Conservation (phyloP, 345 rosid species). For the Durio zibethinus region DNA sequence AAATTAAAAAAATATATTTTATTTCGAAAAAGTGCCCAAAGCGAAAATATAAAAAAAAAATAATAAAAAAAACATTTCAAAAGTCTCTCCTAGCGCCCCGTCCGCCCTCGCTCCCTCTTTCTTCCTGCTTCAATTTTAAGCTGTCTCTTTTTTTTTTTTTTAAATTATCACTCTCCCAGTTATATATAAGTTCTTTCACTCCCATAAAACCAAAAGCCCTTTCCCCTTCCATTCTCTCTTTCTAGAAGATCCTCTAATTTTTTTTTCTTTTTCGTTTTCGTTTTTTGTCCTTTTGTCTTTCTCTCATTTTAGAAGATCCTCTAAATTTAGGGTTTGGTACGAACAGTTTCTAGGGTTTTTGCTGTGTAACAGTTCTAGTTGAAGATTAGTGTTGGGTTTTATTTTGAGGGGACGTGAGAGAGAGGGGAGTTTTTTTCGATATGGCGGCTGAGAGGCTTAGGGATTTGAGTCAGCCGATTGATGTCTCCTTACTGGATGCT, state of each 20-base stretch:
- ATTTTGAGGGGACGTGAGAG: conserved; percentile 3
- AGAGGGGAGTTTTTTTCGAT: conserved; percentile 9
- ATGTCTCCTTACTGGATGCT: conserved; percentile 84
- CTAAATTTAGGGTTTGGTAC: conserved; percentile 61
- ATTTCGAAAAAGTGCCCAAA: background rate
- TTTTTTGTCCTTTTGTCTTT: conserved; percentile 5
- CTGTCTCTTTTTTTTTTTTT: conserved; percentile 35
- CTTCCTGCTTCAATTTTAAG: conserved; percentile 76
- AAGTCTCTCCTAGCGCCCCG: background rate
- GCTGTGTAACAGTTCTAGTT: background rate
- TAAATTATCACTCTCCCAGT: background rate
- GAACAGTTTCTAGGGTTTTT: conserved; percentile 31
- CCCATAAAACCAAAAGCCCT: conserved; percentile 3
- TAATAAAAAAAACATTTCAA: background rate
- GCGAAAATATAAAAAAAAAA: background rate
- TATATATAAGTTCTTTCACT: conserved; percentile 1
- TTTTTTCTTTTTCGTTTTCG: background rate
- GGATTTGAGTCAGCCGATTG: conserved; percentile 93
- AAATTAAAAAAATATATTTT: too few relatives aligned
- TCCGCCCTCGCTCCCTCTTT: conserved; percentile 18
- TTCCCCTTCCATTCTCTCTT: conserved; percentile 8
- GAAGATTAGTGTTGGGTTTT: conserved; percentile 11
- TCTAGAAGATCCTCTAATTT: conserved; percentile 25
- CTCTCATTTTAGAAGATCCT: too few relatives aligned
- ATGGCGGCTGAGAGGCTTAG: conserved; percentile 98